Conservation (phyloP, 768 basidiomycete genomes). For the Lyophyllum decastes region DNA sequence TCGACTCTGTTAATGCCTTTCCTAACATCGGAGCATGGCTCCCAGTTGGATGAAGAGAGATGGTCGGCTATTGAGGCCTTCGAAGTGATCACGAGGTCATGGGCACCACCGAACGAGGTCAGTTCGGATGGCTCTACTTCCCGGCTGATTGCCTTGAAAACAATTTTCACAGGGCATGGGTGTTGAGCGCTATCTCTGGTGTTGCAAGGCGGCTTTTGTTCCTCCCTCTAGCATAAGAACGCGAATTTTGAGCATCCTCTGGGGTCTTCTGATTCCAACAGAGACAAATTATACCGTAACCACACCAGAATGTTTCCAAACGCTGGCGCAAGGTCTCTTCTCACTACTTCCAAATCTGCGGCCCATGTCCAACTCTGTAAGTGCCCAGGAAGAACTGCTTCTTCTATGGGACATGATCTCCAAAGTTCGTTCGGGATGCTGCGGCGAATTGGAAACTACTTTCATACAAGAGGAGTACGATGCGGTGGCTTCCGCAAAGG, state of each 20-base stretch:
- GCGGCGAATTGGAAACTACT: slow-evolving; percentile 48
- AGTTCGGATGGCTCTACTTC: slow-evolving; percentile 14
- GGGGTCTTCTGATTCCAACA: slow-evolving; percentile 43
- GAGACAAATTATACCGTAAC: slow-evolving; percentile 43
- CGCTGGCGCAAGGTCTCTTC: slow-evolving; percentile 53
- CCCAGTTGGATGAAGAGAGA: slow-evolving; percentile 50
- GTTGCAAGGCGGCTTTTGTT: slow-evolving; percentile 58
- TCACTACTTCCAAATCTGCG: slow-evolving; percentile 46
- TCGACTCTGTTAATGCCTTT: slow-evolving; percentile 63
- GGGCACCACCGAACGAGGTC: slow-evolving; percentile 61
- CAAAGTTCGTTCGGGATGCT: slow-evolving; percentile 45
- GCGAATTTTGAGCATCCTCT: slow-evolving; percentile 52
- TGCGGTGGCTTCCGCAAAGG: slow-evolving; percentile 35
- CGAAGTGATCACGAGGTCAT: slow-evolving; percentile 56
- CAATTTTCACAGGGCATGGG: slow-evolving; percentile 35
- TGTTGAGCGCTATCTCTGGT: slow-evolving; percentile 70
- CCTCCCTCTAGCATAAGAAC: slow-evolving; percentile 42
- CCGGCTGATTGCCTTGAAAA: background rate
- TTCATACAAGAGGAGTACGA: slow-evolving; percentile 55
- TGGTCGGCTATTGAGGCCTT: slow-evolving; percentile 61
- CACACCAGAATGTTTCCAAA: slow-evolving; percentile 48
- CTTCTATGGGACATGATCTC: slow-evolving; percentile 44
- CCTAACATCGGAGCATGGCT: slow-evolving; percentile 34
- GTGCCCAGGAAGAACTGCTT: slow-evolving; percentile 30
- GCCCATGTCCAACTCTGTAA: slow-evolving; percentile 14